phyloP scores from a whole-genome alignment of 1,139 yeast species.

The Candida tropicalis region DNA sequence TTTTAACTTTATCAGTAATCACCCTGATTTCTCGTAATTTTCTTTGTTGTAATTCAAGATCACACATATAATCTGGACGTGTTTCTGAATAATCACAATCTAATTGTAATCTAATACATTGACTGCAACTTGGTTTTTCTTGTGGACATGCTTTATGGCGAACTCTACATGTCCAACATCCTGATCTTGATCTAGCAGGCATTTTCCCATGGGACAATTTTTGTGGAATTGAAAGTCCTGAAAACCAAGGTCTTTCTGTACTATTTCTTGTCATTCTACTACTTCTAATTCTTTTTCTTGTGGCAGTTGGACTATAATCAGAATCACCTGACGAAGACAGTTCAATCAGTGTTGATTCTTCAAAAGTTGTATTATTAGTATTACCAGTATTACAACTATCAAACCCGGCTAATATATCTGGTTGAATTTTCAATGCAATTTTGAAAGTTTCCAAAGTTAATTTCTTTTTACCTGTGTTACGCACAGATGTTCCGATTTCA shows the following conservation, averaged over 20 bases:
- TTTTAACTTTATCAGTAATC: constrained; percentile 1
- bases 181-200: constrained; percentile 51
- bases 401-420: background rate
- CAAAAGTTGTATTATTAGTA: background rate
- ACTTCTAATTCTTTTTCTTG: too few relatives aligned
- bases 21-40: constrained; percentile 53
- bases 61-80: constrained; percentile 59
- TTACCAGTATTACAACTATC: too few relatives aligned
- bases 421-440: background rate
- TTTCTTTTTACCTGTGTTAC: background rate
- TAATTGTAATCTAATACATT: constrained; percentile 54
- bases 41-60: constrained; percentile 36
- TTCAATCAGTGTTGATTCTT: too few relatives aligned
- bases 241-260: background rate
- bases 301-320: background rate
- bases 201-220: constrained; percentile 15
- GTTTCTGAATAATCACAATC: constrained; percentile 53
- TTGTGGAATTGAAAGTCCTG: constrained; percentile 4
- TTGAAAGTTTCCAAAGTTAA: background rate
- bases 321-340: background rate
- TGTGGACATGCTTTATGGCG: constrained; percentile 69
- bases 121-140: constrained; percentile 57
- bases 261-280: background rate
- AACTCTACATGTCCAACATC: constrained; percentile 72
- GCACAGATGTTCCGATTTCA: background rate